A percentile compares a stretch with the other conserved stretches of the same genome.
Conservation (phyloP, 768 basidiomycete species). For the Rhodotorula graminis region DNA sequence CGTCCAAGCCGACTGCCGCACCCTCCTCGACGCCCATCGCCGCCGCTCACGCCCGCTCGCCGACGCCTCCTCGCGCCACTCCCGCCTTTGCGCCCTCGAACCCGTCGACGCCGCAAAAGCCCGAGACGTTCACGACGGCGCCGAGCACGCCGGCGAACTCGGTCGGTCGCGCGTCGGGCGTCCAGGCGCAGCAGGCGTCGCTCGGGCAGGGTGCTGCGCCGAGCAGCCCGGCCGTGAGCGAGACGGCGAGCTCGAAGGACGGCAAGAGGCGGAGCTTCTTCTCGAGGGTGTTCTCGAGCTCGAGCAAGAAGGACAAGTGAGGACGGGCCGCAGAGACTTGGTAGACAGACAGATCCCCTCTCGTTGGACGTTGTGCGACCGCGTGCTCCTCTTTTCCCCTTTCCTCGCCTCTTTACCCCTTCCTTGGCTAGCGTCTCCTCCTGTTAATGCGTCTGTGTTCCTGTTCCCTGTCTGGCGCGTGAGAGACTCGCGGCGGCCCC, state of each 20-base stretch:
- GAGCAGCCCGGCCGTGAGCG: not conserved
- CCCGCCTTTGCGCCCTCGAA: not conserved
- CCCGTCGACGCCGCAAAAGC: slow-evolving; percentile 1
- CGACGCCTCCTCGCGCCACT: not conserved
- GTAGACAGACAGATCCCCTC: no score
- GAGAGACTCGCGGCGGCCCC: no score
- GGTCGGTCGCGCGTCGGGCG: not conserved
- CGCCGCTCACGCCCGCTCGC: not conserved
- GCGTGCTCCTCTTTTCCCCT: no score
- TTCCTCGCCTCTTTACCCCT: no score
- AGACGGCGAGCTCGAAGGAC: not conserved
- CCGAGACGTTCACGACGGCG: slow-evolving; percentile 3
- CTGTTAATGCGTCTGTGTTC: no score
- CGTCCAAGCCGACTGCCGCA: not conserved
- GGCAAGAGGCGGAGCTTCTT: slow-evolving; percentile 11
- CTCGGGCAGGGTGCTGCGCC: not conserved
- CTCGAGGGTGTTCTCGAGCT: slow-evolving; percentile 2
- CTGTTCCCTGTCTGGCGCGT: no score
- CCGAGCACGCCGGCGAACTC: slow-evolving; percentile 11
- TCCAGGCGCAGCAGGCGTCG: not conserved
- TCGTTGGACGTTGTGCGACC: no score
- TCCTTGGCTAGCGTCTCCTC: no score
- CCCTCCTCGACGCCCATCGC: not conserved
- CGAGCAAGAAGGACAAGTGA: slow-evolving; percentile 8
- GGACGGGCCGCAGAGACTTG: not conserved